Evolutionary conservation across 1,284 basidiomycete species (phyloP).

Genomic region (Apiotrichum veenhuisii): DNA sequence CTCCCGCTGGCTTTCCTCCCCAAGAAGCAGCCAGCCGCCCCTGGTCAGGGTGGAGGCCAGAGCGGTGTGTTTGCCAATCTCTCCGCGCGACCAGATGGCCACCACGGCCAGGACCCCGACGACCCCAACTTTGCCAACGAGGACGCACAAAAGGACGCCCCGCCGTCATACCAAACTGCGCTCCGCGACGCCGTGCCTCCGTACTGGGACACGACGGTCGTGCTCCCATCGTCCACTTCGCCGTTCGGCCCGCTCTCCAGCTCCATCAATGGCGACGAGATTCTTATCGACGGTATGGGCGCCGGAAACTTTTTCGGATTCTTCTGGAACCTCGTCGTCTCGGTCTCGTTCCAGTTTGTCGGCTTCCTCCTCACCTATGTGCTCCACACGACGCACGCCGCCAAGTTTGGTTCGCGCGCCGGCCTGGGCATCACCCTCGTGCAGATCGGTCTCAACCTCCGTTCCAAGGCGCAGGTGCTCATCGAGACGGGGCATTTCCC

Average conservation of each 20-base stretch:
- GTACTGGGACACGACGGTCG: constrained; percentile 96
- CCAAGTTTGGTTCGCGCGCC: constrained; percentile 87
- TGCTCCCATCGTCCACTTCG: constrained; percentile 56
- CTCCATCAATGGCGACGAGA: constrained; percentile 53
- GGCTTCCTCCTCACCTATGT: constrained; percentile 92
- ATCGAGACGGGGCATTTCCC: constrained; percentile 42
- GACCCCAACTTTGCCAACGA: constrained; percentile 66
- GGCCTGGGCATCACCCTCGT: constrained; percentile 93
- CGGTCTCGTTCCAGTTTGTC: constrained; percentile 94
- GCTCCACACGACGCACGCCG: constrained; percentile 89
- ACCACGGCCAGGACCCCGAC: constrained; percentile 58
- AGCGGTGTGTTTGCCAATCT: constrained; percentile 97
- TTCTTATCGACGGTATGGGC: constrained; percentile 57
- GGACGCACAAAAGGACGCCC: constrained; percentile 71
- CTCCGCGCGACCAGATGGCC: constrained; percentile 61
- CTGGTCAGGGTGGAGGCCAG: constrained; percentile 62
- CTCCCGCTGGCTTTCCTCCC: constrained; percentile 72
- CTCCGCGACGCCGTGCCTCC: constrained; percentile 87
- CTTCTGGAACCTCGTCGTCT: constrained; percentile 64
- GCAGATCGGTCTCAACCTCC: constrained; percentile 83
- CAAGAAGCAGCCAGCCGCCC: constrained; percentile 35
- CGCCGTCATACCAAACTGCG: constrained; percentile 86
- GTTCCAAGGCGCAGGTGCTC: constrained; percentile 51
- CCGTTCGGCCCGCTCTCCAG: constrained; percentile 52
- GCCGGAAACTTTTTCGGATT: constrained; percentile 55